phyloP scores from a whole-genome alignment of 1,284 basidiomycete species.

The Ustilago trichophora region DNA sequence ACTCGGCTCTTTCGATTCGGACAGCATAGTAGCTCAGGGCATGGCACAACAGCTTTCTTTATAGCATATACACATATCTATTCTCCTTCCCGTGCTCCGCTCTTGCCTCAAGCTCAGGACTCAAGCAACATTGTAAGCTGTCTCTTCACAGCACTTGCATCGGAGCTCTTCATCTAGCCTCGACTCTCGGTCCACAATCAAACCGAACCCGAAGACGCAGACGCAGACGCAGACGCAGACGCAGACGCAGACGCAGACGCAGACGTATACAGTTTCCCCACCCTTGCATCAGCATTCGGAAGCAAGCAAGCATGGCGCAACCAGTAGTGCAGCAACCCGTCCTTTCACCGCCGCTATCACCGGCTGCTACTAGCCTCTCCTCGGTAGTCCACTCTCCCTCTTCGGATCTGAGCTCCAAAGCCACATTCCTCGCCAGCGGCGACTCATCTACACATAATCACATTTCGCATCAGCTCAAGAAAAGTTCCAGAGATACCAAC shows the following conservation, averaged over 20 bases:
- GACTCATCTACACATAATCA: slow-evolving; percentile 2
- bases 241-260: too few species aligned
- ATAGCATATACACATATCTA: too few species aligned
- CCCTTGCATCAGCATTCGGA: too few species aligned
- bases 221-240: too few species aligned
- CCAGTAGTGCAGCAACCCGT: slow-evolving; percentile 30
- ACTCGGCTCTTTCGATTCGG: too few species aligned
- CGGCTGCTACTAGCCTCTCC: slow-evolving; percentile 3
- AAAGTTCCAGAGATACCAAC: slow-evolving; percentile 10
- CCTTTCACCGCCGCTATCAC: slow-evolving; percentile 39
- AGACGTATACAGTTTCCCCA: too few species aligned
- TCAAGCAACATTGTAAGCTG: background rate
- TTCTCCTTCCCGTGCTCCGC: too few species aligned
- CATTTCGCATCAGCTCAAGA: slow-evolving; percentile 9
- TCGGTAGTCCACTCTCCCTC: slow-evolving; percentile 10
- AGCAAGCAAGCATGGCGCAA: slow-evolving; percentile 36
- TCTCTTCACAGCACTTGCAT: slow-evolving; percentile 1
- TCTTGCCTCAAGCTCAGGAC: too few species aligned
- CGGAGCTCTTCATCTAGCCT: too few species aligned
- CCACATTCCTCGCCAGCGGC: background rate
- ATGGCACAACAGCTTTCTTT: too few species aligned
- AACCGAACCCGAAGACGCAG: background rate
- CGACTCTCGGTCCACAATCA: background rate
- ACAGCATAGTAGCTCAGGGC: too few species aligned
- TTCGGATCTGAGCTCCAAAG: slow-evolving; percentile 4